Evolutionary conservation across 2,329 filamentous ascomycete genomes (phyloP).

Genomic region (Penicillium sp.): DNA sequence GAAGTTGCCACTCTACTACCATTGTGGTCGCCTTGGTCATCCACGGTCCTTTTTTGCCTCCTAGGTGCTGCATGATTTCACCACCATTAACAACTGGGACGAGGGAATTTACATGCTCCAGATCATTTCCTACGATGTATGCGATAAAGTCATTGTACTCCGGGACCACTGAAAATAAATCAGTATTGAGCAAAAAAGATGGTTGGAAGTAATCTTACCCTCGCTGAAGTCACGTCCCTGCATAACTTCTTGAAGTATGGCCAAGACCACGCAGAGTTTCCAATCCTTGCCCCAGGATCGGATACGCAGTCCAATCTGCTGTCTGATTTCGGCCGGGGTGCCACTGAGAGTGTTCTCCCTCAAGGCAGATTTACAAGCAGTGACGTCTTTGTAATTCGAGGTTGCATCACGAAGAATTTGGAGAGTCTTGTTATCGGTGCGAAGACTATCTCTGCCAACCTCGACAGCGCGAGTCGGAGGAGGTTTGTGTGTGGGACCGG

Average conservation of each 20-base stretch:
- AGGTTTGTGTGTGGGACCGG: slow-evolving; percentile 49
- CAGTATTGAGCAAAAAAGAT: slow-evolving; percentile 4
- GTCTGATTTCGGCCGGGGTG: slow-evolving; percentile 36
- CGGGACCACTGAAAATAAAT: slow-evolving; percentile 41
- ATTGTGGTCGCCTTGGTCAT: slow-evolving; percentile 75
- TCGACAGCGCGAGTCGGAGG: slow-evolving; percentile 60
- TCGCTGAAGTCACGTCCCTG: slow-evolving; percentile 27
- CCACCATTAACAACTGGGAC: slow-evolving; percentile 73
- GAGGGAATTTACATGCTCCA: slow-evolving; percentile 55
- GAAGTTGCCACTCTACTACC: slow-evolving; percentile 84
- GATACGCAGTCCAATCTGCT: slow-evolving; percentile 37
- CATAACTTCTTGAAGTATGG: slow-evolving; percentile 43
- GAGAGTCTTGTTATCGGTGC: slow-evolving; percentile 71
- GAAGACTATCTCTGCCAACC: slow-evolving; percentile 75
- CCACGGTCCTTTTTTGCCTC: slow-evolving; percentile 72
- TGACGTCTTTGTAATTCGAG: slow-evolving; percentile 64
- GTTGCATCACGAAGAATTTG: slow-evolving; percentile 66
- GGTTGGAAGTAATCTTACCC: slow-evolving; percentile 27
- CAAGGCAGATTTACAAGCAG: slow-evolving; percentile 53
- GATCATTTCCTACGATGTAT: slow-evolving; percentile 50
- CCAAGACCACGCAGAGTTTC: slow-evolving; percentile 40
- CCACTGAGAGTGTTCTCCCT: slow-evolving; percentile 27
- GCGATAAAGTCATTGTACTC: slow-evolving; percentile 56
- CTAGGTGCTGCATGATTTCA: slow-evolving; percentile 66
- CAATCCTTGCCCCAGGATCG: slow-evolving; percentile 40